Conservation (phyloP, 441 rosid species). For the Geranium incanum region DNA sequence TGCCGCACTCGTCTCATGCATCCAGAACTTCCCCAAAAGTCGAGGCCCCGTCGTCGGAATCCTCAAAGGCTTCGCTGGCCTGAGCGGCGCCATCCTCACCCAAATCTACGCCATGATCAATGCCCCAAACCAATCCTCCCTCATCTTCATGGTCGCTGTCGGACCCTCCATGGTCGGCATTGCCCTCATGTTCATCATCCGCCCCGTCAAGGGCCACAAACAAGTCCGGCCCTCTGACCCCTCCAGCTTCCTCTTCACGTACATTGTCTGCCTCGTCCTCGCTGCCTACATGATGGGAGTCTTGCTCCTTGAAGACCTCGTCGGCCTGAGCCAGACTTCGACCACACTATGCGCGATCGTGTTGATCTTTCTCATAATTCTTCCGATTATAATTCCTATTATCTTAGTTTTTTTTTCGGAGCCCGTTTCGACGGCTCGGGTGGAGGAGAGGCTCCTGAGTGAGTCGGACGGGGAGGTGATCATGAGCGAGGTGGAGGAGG, state of each 20-base stretch:
- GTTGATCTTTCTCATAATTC: conserved; percentile 34
- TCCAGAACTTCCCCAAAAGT: conserved; percentile 57
- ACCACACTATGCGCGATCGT: conserved; percentile 28
- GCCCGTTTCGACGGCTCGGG: conserved; percentile 12
- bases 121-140: conserved; percentile 36
- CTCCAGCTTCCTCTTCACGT: conserved; percentile 34
- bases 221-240: conserved; percentile 34
- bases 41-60: conserved; percentile 62
- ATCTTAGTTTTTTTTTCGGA: conserved; percentile 28
- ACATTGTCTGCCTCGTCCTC: conserved; percentile 40
- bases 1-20: conserved; percentile 45
- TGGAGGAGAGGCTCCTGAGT: conserved; percentile 23
- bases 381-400: conserved; percentile 41
- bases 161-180: conserved; percentile 47
- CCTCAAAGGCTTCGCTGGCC: conserved; percentile 56
- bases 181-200: conserved; percentile 37
- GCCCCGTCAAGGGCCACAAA: conserved; percentile 44
- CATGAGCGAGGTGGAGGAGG: conserved; percentile 48
- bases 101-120: conserved; percentile 43
- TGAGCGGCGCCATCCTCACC: conserved; percentile 57
- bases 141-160: conserved; percentile 50
- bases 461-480: conserved; percentile 30
- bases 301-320: conserved; percentile 40
- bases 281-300: conserved; percentile 47
- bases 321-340: conserved; percentile 33